Conservation (phyloP, 2,329 filamentous ascomycete species). For the Cytospora piceicola region DNA sequence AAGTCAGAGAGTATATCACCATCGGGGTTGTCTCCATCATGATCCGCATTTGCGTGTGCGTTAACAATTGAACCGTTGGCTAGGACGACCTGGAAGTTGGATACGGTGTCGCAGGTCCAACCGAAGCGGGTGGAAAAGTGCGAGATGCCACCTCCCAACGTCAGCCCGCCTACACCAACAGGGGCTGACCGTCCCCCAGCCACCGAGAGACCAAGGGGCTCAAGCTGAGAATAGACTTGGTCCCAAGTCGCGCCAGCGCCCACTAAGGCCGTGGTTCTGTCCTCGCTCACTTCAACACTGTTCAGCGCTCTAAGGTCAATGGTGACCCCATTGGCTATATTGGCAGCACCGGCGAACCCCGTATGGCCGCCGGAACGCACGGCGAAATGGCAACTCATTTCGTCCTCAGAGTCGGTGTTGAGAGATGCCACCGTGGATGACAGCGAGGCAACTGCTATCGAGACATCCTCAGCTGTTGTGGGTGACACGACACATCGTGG, state of each 20-base stretch:
- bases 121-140: conserved; percentile 1
- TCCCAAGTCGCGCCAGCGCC: conserved; percentile 23
- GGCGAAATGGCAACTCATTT: conserved; percentile 1
- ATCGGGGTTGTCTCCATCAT: not conserved
- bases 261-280: conserved; percentile 1
- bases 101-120: conserved; percentile 4
- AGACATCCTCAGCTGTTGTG: not conserved
- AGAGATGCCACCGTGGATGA: not conserved
- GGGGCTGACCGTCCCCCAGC: conserved; percentile 23
- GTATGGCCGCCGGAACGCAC: conserved; percentile 18
- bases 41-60: not conserved
- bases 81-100: not conserved
- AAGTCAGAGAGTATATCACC: not conserved
- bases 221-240: conserved; percentile 28
- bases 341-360: conserved; percentile 5
- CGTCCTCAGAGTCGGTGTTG: no score
- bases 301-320: conserved; percentile 11
- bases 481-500: conserved; percentile 4
- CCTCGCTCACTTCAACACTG: not conserved
- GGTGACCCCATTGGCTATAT: not conserved
- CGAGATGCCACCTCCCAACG: conserved; percentile 20
- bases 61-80: conserved; percentile 2
- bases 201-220: conserved; percentile 25
- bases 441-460: not conserved
- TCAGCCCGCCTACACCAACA: conserved; percentile 24